Conservation (phyloP, 352 stramenopile species). For the Phytopythium chamaehyphon region DNA sequence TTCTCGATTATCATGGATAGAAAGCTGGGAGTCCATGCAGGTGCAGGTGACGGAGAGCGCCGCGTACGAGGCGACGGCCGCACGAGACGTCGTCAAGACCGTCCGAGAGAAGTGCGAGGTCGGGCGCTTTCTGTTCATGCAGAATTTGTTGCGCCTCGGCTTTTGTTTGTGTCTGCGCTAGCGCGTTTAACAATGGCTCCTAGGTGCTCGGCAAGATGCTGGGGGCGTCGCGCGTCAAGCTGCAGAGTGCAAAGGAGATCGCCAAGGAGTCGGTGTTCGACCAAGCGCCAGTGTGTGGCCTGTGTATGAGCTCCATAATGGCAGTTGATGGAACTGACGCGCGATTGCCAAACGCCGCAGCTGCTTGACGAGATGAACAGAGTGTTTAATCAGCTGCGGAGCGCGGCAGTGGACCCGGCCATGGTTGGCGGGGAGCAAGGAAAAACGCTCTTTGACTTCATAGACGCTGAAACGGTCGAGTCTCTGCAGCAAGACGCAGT, state of each 20-base stretch:
- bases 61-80: constrained; percentile 44
- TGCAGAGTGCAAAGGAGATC: constrained; percentile 43
- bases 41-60: constrained; percentile 7
- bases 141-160: not conserved
- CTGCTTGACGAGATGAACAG: constrained; percentile 68
- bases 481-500: constrained; percentile 71
- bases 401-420: constrained; percentile 39
- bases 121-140: not conserved
- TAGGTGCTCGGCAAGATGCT: constrained; percentile 69
- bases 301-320: not conserved
- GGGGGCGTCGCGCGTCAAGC: constrained; percentile 51
- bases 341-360: constrained; percentile 14
- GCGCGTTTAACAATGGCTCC: too few relatives aligned
- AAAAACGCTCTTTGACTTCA: constrained; percentile 84
- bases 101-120: constrained; percentile 76
- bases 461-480: constrained; percentile 78
- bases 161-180: not conserved
- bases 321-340: not conserved
- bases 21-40: too few relatives aligned
- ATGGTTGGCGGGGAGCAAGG: constrained; percentile 47
- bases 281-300: constrained; percentile 35
- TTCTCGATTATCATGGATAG: too few relatives aligned
- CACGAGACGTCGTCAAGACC: constrained; percentile 55
- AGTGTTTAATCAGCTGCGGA: constrained; percentile 66
- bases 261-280: constrained; percentile 51